phyloP scores from a whole-genome alignment of 768 basidiomycete genomes.

The Scleroderma bovista region DNA sequence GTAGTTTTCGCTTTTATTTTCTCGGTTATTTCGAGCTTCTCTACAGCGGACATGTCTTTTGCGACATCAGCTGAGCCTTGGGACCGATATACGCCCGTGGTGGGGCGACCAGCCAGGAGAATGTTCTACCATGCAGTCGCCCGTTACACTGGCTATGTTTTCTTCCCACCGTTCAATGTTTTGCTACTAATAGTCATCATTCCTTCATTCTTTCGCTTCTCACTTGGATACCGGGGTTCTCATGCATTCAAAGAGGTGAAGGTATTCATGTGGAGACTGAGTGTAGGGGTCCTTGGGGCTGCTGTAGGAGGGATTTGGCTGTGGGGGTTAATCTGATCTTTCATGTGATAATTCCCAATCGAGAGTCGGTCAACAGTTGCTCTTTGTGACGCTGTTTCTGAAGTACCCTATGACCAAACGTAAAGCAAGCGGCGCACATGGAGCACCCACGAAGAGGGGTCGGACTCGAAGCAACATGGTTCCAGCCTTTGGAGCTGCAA shows the following conservation, averaged over 20 bases:
- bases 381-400: background rate
- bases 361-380: too few relatives aligned
- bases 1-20: constrained; percentile 30
- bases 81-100: constrained; percentile 42
- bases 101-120: constrained; percentile 42
- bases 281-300: constrained; percentile 35
- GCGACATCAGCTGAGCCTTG: constrained; percentile 24
- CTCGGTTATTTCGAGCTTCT: constrained; percentile 29
- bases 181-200: constrained; percentile 15
- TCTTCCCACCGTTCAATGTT: constrained; percentile 51
- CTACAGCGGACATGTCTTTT: constrained; percentile 16
- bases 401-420: background rate
- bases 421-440: background rate
- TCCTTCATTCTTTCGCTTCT: constrained; percentile 1
- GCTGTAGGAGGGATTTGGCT: constrained; percentile 24
- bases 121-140: constrained; percentile 33
- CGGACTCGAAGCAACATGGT: constrained; percentile 4
- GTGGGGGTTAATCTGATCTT: constrained; percentile 15
- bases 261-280: constrained; percentile 36
- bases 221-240: constrained; percentile 15
- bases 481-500: constrained; percentile 38
- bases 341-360: background rate
- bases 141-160: constrained; percentile 35
- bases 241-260: constrained; percentile 17
- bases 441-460: constrained; percentile 10